Evolutionary conservation across 1,284 basidiomycete genomes (phyloP).

Genomic region (Nidula niveotomentosa): DNA sequence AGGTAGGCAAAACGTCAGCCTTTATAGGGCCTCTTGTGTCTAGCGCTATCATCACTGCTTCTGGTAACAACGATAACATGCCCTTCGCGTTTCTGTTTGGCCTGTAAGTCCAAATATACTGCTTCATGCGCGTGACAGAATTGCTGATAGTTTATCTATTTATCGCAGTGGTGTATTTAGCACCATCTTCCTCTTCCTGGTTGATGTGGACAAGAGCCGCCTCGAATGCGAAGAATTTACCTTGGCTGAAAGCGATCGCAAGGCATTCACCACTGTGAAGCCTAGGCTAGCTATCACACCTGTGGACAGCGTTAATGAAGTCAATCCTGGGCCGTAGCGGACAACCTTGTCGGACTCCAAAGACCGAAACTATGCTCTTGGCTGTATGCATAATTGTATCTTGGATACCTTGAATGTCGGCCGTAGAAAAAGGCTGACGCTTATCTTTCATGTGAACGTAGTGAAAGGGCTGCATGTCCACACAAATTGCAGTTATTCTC

Average conservation of each 20-base stretch:
- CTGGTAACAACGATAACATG: slow-evolving; percentile 75
- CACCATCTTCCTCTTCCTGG: slow-evolving; percentile 63
- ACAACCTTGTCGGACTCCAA: too few relatives aligned
- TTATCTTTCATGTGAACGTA: too few relatives aligned
- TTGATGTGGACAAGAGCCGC: slow-evolving; percentile 72
- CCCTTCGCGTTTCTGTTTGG: slow-evolving; percentile 80
- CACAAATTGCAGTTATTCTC: too few relatives aligned
- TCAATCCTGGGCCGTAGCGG: too few relatives aligned
- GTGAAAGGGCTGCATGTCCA: too few relatives aligned
- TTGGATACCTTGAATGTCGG: too few relatives aligned
- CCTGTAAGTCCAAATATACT: slow-evolving; percentile 43
- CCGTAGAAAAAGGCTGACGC: too few relatives aligned
- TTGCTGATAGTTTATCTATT: not conserved
- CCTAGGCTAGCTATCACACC: too few relatives aligned
- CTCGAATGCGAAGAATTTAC: slow-evolving; percentile 67
- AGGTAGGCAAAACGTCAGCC: slow-evolving; percentile 79
- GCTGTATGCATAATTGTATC: too few relatives aligned
- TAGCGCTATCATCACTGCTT: slow-evolving; percentile 69
- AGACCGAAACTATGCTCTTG: too few relatives aligned
- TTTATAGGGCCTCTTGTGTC: slow-evolving; percentile 83
- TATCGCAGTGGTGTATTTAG: slow-evolving; percentile 56
- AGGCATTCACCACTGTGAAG: slow-evolving; percentile 36
- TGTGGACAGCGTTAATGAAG: too few relatives aligned
- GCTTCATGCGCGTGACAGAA: too few relatives aligned
- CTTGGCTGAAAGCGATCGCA: slow-evolving; percentile 49